These are phyloP conservation scores for Gynandropsis gynandra DNA, from an alignment of 345 rosid species.

Conservation along the genomic window DNA sequence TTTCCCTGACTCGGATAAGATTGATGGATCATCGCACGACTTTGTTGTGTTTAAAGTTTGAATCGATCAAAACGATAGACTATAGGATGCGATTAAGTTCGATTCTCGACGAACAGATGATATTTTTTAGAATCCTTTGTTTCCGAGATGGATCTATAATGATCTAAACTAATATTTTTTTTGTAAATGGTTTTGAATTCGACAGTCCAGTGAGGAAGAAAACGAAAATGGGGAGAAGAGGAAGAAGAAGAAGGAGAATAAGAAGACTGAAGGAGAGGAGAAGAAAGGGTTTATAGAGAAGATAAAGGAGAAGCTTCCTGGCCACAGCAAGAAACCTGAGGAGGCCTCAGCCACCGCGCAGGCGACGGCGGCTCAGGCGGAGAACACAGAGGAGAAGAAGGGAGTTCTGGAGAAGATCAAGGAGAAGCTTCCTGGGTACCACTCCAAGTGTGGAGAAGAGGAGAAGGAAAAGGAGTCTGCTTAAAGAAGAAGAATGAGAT, in stretches of 20 bases:
- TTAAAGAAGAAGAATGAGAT: constrained; percentile 7
- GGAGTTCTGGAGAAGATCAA: constrained; percentile 76
- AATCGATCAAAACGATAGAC: not conserved
- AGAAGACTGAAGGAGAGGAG: constrained; percentile 33
- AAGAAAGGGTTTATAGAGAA: constrained; percentile 55
- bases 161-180: not conserved
- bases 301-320: constrained; percentile 66
- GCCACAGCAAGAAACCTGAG: constrained; percentile 19
- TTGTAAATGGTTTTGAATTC: not conserved
- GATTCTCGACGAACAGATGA: too few relatives aligned
- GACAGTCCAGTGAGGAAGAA: constrained; percentile 73
- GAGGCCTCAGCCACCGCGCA: not conserved
- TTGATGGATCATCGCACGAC: not conserved
- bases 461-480: constrained; percentile 29
- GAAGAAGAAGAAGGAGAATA: constrained; percentile 39
- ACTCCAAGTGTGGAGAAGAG: constrained; percentile 41
- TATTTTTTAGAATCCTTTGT: too few relatives aligned
- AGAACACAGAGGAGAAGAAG: constrained; percentile 45
- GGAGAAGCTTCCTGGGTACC: constrained; percentile 75
- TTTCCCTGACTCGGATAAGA: not conserved
- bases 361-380: constrained; percentile 16
- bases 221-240: constrained; percentile 45
- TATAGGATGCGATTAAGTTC: too few relatives aligned
- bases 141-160: too few relatives aligned
- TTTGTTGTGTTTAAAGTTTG: not conserved